Conservation (phyloP, 306 rosid genomes). For the Malus fusca region DNA sequence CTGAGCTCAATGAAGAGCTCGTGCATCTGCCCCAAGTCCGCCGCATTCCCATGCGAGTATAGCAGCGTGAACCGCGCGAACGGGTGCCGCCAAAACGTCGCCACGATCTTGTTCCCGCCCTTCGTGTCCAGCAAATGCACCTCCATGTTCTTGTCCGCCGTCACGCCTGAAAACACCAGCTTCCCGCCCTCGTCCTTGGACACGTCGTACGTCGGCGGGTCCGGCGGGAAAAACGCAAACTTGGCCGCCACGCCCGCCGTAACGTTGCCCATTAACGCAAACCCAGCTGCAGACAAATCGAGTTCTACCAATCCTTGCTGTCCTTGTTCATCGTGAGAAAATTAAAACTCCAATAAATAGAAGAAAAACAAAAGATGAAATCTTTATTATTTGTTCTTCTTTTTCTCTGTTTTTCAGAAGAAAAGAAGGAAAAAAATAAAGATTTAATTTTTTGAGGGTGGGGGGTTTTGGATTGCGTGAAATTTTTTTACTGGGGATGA, state of each 20-base stretch:
- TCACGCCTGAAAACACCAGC: constrained; percentile 54
- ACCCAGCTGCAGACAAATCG: constrained; percentile 17
- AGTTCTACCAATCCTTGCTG: not conserved
- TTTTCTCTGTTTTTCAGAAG: not conserved
- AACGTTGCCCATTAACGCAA: constrained; percentile 73
- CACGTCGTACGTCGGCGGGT: constrained; percentile 84
- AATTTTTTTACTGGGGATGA: constrained; percentile 35
- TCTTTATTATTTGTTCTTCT: not conserved
- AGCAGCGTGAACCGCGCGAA: constrained; percentile 71
- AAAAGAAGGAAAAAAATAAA: not conserved
- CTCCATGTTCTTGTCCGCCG: constrained; percentile 63
- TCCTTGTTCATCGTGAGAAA: not conserved
- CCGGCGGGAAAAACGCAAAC: constrained; percentile 97
- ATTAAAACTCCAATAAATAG: not conserved
- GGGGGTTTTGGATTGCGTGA: constrained; percentile 13
- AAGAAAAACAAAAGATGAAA: too few relatives aligned
- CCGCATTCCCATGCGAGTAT: constrained; percentile 98
- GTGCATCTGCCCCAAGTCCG: constrained; percentile 94
- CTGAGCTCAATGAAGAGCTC: constrained; percentile 91
- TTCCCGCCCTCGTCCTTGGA: constrained; percentile 43
- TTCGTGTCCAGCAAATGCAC: constrained; percentile 63
- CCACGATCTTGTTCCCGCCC: constrained; percentile 69
- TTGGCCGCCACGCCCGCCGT: constrained; percentile 87
- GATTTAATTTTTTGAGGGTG: not conserved
- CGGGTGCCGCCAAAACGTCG: constrained; percentile 88